Percentiles rank a stretch among this genome's conserved stretches.
Conservation (phyloP, 73 alveolate species). For the Paramecium primaurelia region DNA sequence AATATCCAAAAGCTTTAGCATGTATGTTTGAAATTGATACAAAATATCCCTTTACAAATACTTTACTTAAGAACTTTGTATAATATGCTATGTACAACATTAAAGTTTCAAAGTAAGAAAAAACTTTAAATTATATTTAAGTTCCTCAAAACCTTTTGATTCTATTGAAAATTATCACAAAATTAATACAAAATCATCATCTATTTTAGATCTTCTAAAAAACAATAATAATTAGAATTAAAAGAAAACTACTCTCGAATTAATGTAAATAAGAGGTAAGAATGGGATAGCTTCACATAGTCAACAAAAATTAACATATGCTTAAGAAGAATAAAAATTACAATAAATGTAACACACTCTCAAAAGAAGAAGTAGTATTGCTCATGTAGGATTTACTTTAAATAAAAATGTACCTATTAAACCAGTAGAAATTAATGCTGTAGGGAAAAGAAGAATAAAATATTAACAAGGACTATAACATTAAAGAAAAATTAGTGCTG, state of each 20-base stretch:
- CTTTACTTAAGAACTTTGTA: neutral
- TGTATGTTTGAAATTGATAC: constrained; percentile 48
- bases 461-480: neutral
- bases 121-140: neutral
- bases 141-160: neutral
- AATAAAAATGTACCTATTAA: constrained; percentile 32
- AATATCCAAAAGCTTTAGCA: constrained; percentile 19
- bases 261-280: constrained; percentile 30
- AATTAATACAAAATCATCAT: neutral
- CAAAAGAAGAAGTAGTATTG: constrained; percentile 13
- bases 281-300: constrained; percentile 17
- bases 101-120: neutral
- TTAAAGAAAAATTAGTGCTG: constrained; percentile 29
- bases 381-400: constrained; percentile 39
- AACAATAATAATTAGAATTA: neutral
- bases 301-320: neutral
- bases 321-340: neutral
- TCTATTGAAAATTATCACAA: constrained; percentile 29
- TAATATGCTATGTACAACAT: constrained; percentile 27
- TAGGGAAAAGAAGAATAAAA: constrained; percentile 26
- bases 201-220: neutral
- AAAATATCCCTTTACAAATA: neutral
- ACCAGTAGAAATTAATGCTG: constrained; percentile 30
- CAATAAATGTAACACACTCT: neutral
- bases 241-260: constrained; percentile 16